Base-by-base conservation (phyloP, 2,329 filamentous ascomycete genomes). In the Neofusicoccum kwambonambiense region DNA sequence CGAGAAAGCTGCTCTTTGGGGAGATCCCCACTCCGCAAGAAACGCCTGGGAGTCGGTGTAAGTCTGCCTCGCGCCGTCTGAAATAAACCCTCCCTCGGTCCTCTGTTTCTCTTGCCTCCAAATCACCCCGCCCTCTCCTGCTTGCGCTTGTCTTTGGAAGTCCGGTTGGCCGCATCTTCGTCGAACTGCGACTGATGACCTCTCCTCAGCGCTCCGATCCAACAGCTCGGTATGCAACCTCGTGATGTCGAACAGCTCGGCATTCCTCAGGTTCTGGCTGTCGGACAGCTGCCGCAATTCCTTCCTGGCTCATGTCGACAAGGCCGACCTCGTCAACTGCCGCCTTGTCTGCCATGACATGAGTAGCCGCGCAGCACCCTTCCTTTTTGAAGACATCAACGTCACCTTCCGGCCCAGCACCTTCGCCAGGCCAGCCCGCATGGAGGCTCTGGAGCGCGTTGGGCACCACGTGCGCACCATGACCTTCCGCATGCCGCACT, bases 401-500 rank as follows among this genome's bases (percentile, higher is more conserved):
- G 77, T 92, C 73, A 90, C 86, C 70, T 93, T 93, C 79, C 86
- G 86, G 35, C 81, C 91, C 58, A 90, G 84, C 72, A 89, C 89
- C 65, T 93, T 96, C 74, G 93, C 90, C 60, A 89, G 88, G 70
- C 86, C 89, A 39, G 85, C 87, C 68, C 86, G 90, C 58, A 83
- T 95, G 69, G 87, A 90, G 66, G 91, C 92, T 27, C 83, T 97
- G 65, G 86, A 88, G 66, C 85, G 90, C 67, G 88, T 97, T 71
- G 93, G 92, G 65, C 88, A 88, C 69, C 87, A 94, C 76, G 86
- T 96, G 71, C 88, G 91, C 77, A 89, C 89, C 66, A 82, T 96
- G 62, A 90, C 86, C 65, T 96, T 97, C 79, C 84, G 83, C 73
- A 85, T 96, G 69, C 86, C 91, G 34, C 92, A 96, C 78, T 87